Conservation (phyloP, 257 asterid species). For the Solanum tarijense region DNA sequence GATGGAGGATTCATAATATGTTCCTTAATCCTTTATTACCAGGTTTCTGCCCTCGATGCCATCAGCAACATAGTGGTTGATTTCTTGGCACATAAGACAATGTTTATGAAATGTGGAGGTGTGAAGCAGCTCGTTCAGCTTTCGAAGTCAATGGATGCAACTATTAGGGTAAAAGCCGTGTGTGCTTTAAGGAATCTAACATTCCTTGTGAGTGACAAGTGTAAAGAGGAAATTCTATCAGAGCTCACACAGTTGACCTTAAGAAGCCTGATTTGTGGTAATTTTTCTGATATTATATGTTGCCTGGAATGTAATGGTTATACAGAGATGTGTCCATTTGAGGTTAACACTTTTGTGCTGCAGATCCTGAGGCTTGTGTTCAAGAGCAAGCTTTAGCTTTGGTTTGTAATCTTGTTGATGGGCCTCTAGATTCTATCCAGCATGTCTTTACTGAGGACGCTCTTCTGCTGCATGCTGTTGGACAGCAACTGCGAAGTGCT, state of each 20-base stretch:
- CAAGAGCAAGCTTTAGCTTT: constrained; percentile 86
- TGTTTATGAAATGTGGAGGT: constrained; percentile 65
- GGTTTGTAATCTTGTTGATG: constrained; percentile 74
- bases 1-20: background rate
- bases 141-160: constrained; percentile 79
- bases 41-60: constrained; percentile 87
- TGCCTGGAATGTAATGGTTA: background rate
- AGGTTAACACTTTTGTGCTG: constrained; percentile 4
- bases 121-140: constrained; percentile 74
- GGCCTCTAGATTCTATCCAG: constrained; percentile 44
- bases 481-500: constrained; percentile 49
- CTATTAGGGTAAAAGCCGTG: constrained; percentile 50
- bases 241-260: constrained; percentile 58
- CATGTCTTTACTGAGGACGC: constrained; percentile 59
- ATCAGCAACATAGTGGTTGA: constrained; percentile 70
- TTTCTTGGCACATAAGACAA: constrained; percentile 48
- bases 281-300: constrained; percentile 1
- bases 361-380: constrained; percentile 80
- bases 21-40: constrained; percentile 9
- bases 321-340: constrained; percentile 1
- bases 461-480: constrained; percentile 60
- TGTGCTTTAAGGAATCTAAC: constrained; percentile 76
- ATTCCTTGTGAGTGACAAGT: constrained; percentile 54
- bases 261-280: constrained; percentile 73
- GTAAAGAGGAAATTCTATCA: constrained; percentile 70